Evolutionary conservation across 2,329 filamentous ascomycete genomes (phyloP).

Genomic region (Apiospora rasikravindrae): DNA sequence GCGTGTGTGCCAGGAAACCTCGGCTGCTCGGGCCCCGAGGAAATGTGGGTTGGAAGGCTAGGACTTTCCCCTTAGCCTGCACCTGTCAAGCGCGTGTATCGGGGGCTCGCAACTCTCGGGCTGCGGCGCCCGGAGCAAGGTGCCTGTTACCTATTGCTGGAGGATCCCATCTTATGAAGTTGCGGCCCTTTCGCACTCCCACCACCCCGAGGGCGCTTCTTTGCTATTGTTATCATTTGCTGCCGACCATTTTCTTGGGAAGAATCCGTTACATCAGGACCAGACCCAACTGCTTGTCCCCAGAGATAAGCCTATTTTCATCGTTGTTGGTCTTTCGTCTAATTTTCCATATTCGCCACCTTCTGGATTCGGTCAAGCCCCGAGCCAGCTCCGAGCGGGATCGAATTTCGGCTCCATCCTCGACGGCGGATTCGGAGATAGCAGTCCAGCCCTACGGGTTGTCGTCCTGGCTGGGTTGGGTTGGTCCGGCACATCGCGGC

Average conservation of each 20-base stretch:
- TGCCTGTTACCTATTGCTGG: not conserved
- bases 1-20: not conserved
- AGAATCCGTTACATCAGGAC: not conserved
- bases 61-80: not conserved
- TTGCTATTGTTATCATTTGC: not conserved
- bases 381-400: not conserved
- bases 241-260: no score
- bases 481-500: not conserved
- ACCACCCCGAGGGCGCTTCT: not conserved
- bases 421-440: slow-evolving; percentile 4
- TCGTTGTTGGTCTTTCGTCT: not conserved
- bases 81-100: not conserved
- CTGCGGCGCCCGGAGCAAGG: not conserved
- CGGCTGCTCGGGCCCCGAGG: not conserved
- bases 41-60: not conserved
- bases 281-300: not conserved
- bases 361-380: not conserved
- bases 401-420: not conserved
- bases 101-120: slow-evolving; percentile 1
- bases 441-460: slow-evolving; percentile 4
- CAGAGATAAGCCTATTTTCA: not conserved
- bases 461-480: not conserved
- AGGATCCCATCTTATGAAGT: slow-evolving; percentile 12
- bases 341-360: not conserved
- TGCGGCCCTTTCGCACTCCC: slow-evolving; percentile 14